Percentiles rank a stretch among this genome's conserved stretches.
Conservation (phyloP, 2,329 filamentous ascomycete species). For the Fusarium sp. region DNA sequence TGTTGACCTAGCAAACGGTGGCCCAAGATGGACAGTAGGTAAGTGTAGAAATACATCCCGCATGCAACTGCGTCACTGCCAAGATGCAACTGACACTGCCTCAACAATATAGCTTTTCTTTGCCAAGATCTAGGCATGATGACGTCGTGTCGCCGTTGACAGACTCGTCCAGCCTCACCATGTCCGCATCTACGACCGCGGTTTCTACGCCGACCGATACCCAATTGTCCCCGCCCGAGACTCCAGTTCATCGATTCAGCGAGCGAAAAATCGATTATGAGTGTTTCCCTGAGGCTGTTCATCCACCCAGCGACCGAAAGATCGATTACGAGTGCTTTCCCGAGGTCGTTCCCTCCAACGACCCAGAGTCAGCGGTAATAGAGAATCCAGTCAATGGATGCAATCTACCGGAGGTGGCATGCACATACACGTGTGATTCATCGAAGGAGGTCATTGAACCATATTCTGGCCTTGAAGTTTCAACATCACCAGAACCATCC, state of each 20-base stretch:
- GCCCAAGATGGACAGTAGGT: neutral
- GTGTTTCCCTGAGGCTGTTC: neutral
- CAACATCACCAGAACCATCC: neutral
- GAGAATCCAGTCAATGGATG: neutral
- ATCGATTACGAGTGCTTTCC: neutral
- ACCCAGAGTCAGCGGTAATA: neutral
- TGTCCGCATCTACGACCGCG: neutral
- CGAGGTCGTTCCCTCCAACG: neutral
- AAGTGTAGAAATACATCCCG: neutral
- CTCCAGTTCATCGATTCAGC: neutral
- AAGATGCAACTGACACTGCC: neutral
- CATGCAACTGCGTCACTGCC: neutral
- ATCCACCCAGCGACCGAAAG: neutral
- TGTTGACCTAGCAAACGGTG: neutral
- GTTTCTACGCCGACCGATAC: neutral
- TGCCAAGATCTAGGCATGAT: neutral
- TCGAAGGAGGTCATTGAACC: neutral
- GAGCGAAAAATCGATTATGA: neutral
- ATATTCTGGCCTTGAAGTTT: neutral
- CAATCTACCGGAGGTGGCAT: neutral
- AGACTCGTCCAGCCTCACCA: neutral
- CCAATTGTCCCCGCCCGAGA: neutral
- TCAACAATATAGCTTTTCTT: neutral
- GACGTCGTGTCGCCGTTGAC: neutral
- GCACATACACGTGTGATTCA: neutral